These are phyloP conservation scores for Hawksworthiomyces lignivorus DNA, from an alignment of 2,329 filamentous ascomycete species.

Conservation along the genomic window DNA sequence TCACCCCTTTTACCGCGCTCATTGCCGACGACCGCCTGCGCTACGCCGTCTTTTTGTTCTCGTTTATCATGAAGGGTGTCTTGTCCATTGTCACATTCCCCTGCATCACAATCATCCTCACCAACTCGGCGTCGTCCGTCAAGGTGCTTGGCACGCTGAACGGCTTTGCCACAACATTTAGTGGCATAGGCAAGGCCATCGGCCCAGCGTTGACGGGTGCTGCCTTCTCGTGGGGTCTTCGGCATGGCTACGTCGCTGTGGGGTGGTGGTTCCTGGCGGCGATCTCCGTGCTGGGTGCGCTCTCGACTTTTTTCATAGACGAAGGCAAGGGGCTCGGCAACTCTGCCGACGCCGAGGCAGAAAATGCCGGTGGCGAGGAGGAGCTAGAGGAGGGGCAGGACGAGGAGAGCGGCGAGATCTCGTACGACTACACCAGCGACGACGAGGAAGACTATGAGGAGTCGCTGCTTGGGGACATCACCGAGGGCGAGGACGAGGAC, in stretches of 20 bases:
- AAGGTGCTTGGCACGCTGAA: constrained; percentile 80
- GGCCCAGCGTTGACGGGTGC: constrained; percentile 70
- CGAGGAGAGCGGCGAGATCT: not conserved
- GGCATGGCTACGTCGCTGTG: constrained; percentile 65
- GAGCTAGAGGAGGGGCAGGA: constrained; percentile 5
- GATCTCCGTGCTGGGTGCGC: constrained; percentile 55
- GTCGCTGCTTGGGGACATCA: constrained; percentile 1
- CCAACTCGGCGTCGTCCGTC: constrained; percentile 72
- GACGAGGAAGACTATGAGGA: constrained; percentile 11
- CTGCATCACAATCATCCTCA: constrained; percentile 81
- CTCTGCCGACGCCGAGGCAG: constrained; percentile 26
- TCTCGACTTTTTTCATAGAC: constrained; percentile 67
- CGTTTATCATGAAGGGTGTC: constrained; percentile 69
- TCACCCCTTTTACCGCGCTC: constrained; percentile 75
- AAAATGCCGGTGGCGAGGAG: constrained; percentile 15
- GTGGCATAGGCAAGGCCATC: constrained; percentile 68
- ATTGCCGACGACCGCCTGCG: constrained; percentile 41
- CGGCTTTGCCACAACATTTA: constrained; percentile 77
- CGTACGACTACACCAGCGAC: not conserved
- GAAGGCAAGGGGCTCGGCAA: constrained; percentile 62
- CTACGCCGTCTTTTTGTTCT: constrained; percentile 52
- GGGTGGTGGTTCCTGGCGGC: constrained; percentile 73
- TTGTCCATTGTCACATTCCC: constrained; percentile 81
- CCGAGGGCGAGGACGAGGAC: constrained; percentile 4
- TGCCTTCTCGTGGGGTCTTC: constrained; percentile 68